Evolutionary conservation across 805 yeast genomes (phyloP), one percentile per base, ranked within the genome.

Genomic region (Suhomyces pyralidae): DNA sequence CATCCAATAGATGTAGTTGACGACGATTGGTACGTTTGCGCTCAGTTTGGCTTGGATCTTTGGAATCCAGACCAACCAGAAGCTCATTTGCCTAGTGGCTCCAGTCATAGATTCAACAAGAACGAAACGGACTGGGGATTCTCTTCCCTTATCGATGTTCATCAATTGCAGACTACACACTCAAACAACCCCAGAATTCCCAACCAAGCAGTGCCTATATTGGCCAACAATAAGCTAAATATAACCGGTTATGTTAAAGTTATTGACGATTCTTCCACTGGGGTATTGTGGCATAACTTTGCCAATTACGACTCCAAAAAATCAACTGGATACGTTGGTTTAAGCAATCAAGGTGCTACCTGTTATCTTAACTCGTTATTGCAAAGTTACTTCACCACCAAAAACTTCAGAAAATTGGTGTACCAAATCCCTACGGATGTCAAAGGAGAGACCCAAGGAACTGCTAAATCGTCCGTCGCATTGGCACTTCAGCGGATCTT

Each of bases 301-400:
- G 56, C 78, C 40, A 87, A 89, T 62, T 89, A 89, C 69, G 90
- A 94, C 68, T 91, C 97, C 1, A 90, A 91, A 66, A 81, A 84
- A 61, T 83, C 76, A 49, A 90, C 98, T 0, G 97, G 98, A 0
- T 91, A 79, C 65, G 96, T 91, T 7, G 99, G 99, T 1, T 81
- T 94, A 56, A 86, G 83, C 58, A 94, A 94, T 64, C 99, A 94
- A 73, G 99, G 99, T 57, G 99, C 99, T 2, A 94, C 99, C 0
- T 94, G 99, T 68, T 94, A 94, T 70, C 80, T 94, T 65, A 94
- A 94, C 67, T 93, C 98, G 0, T 77, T 94, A 54, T 70, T 94
- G 50, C 99, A 94, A 68, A 88, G 97, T 9, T 88, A 94, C 60
- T 94, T 79, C 67, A 90, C 90, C 64, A 94, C 99, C 0, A 84